Conservation (phyloP, 768 basidiomycete genomes). For the Lanmaoa rubissima region DNA sequence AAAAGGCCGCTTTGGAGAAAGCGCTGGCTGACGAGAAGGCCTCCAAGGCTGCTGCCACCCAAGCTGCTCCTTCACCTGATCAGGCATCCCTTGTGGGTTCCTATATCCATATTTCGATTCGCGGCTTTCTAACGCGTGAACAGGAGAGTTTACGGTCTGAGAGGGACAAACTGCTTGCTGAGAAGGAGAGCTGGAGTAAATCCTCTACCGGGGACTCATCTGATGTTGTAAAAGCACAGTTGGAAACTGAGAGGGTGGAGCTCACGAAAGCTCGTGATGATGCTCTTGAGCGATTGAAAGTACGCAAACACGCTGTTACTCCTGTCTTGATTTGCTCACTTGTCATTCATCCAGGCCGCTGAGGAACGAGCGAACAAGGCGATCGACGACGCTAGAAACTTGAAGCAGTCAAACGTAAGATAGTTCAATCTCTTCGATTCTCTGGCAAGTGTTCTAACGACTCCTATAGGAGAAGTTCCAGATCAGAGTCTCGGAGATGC, state of each 20-base stretch:
- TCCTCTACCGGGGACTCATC: constrained; percentile 22
- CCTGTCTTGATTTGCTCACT: not conserved
- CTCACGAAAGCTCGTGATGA: constrained; percentile 58
- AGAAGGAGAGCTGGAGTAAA: constrained; percentile 46
- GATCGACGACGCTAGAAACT: constrained; percentile 41
- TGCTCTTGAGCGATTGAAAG: constrained; percentile 59
- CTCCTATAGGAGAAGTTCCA: constrained; percentile 59
- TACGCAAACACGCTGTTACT: constrained; percentile 22
- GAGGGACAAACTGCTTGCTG: constrained; percentile 58
- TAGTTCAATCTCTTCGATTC: not conserved
- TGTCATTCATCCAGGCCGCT: constrained; percentile 30
- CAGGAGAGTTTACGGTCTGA: constrained; percentile 57
- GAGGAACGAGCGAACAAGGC: constrained; percentile 46
- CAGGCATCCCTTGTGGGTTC: constrained; percentile 33
- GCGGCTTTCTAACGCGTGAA: not conserved
- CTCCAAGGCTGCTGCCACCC: constrained; percentile 19
- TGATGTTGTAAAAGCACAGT: constrained; percentile 37
- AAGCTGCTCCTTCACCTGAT: constrained; percentile 14
- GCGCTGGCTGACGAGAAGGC: constrained; percentile 39
- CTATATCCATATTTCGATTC: not conserved
- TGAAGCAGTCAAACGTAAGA: constrained; percentile 34
- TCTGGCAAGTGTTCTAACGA: constrained; percentile 1
- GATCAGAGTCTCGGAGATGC: constrained; percentile 49
- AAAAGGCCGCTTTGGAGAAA: constrained; percentile 40
- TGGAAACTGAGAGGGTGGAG: constrained; percentile 61